Evolutionary conservation across 2,329 filamentous ascomycete genomes (phyloP).

Genomic region (Beauveria scarabaeidicola): DNA sequence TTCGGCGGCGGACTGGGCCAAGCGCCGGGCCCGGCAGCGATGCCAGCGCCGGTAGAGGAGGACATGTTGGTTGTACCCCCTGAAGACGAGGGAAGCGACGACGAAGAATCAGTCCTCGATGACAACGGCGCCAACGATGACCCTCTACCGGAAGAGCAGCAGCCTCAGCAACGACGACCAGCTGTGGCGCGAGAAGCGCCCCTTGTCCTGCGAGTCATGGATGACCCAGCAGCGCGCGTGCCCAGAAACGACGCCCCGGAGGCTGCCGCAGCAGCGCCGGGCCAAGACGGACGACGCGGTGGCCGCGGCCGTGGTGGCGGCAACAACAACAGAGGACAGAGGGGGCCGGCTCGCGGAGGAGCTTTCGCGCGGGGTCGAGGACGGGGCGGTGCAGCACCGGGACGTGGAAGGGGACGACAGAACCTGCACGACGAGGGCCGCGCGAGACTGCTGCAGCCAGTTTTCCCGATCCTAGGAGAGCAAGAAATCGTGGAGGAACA

Average conservation of each 20-base stretch:
- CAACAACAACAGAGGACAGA: conserved; percentile 13
- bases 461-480: too few relatives aligned
- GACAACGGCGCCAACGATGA: background rate
- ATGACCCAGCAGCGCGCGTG: conserved; percentile 23
- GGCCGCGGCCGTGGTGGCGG: conserved; percentile 17
- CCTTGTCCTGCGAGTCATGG: conserved; percentile 46
- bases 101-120: conserved; percentile 15
- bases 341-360: conserved; percentile 4
- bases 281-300: conserved; percentile 20
- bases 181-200: conserved; percentile 47
- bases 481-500: background rate
- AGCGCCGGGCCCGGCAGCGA: conserved; percentile 14
- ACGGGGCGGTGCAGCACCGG: background rate
- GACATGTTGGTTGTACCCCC: conserved; percentile 18
- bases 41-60: conserved; percentile 14
- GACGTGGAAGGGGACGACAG: background rate
- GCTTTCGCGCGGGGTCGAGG: conserved; percentile 8
- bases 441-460: too few relatives aligned
- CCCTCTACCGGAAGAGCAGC: background rate
- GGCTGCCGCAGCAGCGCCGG: conserved; percentile 18
- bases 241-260: background rate
- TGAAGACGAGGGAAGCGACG: conserved; percentile 25
- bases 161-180: conserved; percentile 13
- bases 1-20: conserved; percentile 30
- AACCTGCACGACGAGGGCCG: background rate